A percentile compares a stretch with the other conserved stretches of the same genome.
phyloP scores from a whole-genome alignment of 2,329 filamentous ascomycete species.

The Rutstroemia sp. region DNA sequence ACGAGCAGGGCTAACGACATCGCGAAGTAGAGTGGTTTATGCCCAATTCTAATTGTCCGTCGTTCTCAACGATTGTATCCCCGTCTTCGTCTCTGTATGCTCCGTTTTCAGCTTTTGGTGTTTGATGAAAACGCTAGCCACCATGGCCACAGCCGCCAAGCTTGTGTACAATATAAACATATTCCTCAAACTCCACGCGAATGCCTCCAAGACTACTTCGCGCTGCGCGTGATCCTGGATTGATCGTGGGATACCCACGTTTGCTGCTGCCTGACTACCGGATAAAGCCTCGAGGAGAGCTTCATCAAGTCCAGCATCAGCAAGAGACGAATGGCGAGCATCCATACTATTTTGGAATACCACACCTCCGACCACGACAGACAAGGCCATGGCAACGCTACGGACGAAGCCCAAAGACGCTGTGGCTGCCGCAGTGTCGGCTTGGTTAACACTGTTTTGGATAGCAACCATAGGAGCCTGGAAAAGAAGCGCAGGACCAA shows the following conservation, averaged over 20 bases:
- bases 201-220: constrained; percentile 14
- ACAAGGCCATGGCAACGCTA: constrained; percentile 36
- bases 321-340: constrained; percentile 19
- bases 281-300: constrained; percentile 30
- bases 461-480: constrained; percentile 48
- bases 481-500: constrained; percentile 46
- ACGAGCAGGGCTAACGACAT: no score
- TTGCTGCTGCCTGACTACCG: constrained; percentile 18
- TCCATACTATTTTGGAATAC: constrained; percentile 38
- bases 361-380: constrained; percentile 39
- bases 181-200: constrained; percentile 18
- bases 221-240: constrained; percentile 25
- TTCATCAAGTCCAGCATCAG: constrained; percentile 10
- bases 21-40: no score
- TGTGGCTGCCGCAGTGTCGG: constrained; percentile 39
- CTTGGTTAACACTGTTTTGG: constrained; percentile 40
- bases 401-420: constrained; percentile 42
- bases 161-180: constrained; percentile 22
- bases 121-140: constrained; percentile 37
- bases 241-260: constrained; percentile 31
- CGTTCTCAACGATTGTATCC: constrained; percentile 15
- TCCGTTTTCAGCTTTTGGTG: constrained; percentile 37
- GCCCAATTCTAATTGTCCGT: no score
- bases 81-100: constrained; percentile 46
- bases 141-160: constrained; percentile 23